Conservation (phyloP, 1,284 basidiomycete genomes). For the Sporisorium sorghi region DNA sequence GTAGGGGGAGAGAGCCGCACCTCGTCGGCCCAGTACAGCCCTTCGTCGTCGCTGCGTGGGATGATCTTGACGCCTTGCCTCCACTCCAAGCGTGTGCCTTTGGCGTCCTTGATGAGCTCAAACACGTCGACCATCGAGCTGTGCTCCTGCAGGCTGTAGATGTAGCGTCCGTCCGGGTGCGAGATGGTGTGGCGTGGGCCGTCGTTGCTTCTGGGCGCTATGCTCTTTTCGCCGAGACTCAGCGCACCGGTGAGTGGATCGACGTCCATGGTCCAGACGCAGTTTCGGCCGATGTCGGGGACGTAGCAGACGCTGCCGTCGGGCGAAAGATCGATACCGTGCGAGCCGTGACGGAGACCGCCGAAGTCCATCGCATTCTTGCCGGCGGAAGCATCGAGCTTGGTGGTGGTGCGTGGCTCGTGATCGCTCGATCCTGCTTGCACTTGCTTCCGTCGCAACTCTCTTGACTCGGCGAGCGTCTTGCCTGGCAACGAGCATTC, state of each 20-base stretch:
- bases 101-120: conserved; percentile 39
- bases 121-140: conserved; percentile 65
- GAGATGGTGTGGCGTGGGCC: conserved; percentile 71
- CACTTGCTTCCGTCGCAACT: conserved; percentile 12
- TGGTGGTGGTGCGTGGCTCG: neutral
- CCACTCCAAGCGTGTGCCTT: conserved; percentile 51
- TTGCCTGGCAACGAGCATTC: conserved; percentile 49
- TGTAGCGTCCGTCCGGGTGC: conserved; percentile 69
- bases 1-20: conserved; percentile 67
- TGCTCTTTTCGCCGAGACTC: conserved; percentile 65
- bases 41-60: conserved; percentile 49
- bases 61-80: conserved; percentile 66
- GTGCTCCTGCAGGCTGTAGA: conserved; percentile 70
- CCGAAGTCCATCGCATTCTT: conserved; percentile 56
- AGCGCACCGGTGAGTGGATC: conserved; percentile 56
- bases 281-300: conserved; percentile 69
- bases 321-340: conserved; percentile 34
- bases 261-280: conserved; percentile 70
- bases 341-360: conserved; percentile 50
- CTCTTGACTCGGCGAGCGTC: conserved; percentile 28
- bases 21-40: conserved; percentile 69
- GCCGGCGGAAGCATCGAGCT: conserved; percentile 31
- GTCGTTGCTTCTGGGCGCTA: conserved; percentile 69
- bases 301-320: conserved; percentile 26
- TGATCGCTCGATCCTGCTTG: neutral